phyloP scores from a whole-genome alignment of 495 filamentous ascomycete genomes.

The Lasiosphaeria hispida region DNA sequence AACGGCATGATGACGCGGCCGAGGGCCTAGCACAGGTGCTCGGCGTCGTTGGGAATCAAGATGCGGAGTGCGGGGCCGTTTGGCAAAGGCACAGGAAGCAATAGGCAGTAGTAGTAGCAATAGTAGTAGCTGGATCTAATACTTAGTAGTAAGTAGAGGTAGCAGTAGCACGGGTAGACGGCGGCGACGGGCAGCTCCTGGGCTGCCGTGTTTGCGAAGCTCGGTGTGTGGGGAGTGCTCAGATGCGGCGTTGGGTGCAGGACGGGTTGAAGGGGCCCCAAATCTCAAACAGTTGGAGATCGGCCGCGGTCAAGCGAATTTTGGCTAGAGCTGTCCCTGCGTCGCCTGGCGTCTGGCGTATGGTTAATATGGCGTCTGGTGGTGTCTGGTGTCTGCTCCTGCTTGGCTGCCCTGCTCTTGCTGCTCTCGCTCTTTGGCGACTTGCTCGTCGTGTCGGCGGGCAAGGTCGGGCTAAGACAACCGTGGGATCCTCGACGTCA shows the following conservation, averaged over 20 bases:
- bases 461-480: conserved; percentile 16
- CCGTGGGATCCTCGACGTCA: conserved; percentile 37
- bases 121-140: background rate
- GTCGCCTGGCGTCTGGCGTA: background rate
- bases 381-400: background rate
- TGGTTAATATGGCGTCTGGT: background rate
- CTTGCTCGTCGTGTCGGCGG: conserved; percentile 2
- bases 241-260: conserved; percentile 3
- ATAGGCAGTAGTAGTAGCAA: background rate
- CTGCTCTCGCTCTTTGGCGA: background rate
- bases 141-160: no score
- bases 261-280: conserved; percentile 16
- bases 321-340: conserved; percentile 18
- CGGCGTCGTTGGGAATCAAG: conserved; percentile 3
- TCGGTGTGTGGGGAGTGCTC: background rate
- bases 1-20: conserved; percentile 69
- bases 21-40: background rate
- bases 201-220: background rate
- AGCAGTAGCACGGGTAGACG: no score
- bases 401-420: background rate
- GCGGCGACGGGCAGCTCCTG: conserved; percentile 8
- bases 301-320: conserved; percentile 15
- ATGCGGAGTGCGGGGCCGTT: conserved; percentile 11
- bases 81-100: background rate
- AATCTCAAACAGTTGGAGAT: conserved; percentile 31